phyloP scores from a whole-genome alignment of 169 alveolate species.

The Eimeria tenella region DNA sequence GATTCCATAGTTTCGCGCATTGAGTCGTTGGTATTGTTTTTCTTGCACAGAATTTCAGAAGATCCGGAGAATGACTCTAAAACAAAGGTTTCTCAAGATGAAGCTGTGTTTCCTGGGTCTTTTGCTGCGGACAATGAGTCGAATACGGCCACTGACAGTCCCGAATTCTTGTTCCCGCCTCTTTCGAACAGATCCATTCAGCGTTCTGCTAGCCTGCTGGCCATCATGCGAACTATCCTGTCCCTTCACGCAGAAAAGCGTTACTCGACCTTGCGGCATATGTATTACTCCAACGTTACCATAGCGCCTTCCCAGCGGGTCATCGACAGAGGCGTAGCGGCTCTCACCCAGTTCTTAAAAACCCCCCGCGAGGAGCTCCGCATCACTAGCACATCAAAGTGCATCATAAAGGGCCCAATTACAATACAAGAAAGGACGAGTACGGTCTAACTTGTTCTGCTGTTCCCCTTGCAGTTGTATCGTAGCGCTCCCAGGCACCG shows the following conservation, averaged over 20 bases:
- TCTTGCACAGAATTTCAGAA: background rate
- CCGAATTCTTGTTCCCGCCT: background rate
- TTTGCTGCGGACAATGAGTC: background rate
- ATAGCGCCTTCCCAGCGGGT: background rate
- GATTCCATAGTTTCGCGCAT: background rate
- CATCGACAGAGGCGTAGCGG: slow-evolving; percentile 11
- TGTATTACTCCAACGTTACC: background rate
- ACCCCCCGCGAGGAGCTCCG: background rate
- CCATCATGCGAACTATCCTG: background rate
- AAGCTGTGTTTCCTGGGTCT: background rate
- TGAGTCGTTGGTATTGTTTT: background rate
- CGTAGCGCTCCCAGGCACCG: background rate
- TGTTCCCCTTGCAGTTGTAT: background rate
- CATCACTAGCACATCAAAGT: slow-evolving; percentile 12
- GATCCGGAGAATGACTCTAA: background rate
- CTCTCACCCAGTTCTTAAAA: background rate
- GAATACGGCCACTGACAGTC: background rate
- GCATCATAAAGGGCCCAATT: slow-evolving; percentile 10
- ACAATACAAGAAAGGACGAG: background rate
- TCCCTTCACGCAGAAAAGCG: slow-evolving; percentile 1
- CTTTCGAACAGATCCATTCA: background rate
- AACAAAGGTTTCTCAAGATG: background rate
- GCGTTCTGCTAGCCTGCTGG: slow-evolving; percentile 9
- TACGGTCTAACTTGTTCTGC: background rate
- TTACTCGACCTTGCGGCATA: background rate